Evolutionary conservation across 129 eudicot genomes (phyloP).

Genomic region (Silybum marianum): DNA sequence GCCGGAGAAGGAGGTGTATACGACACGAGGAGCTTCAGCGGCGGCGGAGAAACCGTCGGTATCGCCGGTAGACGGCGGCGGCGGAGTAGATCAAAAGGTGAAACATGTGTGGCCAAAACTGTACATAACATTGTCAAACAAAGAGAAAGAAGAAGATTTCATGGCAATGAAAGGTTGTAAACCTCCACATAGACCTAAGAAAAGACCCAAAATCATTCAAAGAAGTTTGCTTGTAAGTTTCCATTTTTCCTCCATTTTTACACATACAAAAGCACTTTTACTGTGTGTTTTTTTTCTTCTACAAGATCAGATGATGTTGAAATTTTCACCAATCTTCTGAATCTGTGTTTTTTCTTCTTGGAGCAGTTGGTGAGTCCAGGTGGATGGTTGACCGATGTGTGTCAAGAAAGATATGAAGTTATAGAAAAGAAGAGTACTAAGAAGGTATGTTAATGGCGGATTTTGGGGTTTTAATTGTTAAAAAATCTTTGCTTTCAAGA

Average conservation of each 20-base stretch:
- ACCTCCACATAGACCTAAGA: constrained; percentile 66
- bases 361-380: constrained; percentile 72
- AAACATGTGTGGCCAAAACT: constrained; percentile 58
- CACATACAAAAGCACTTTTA: constrained; percentile 2
- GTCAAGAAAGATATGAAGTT: constrained; percentile 64
- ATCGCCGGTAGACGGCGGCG: constrained; percentile 28
- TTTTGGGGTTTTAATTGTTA: not conserved
- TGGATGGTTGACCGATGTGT: constrained; percentile 59
- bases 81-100: constrained; percentile 23
- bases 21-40: constrained; percentile 31
- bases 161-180: constrained; percentile 77
- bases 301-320: constrained; percentile 5
- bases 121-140: constrained; percentile 47
- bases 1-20: constrained; percentile 46
- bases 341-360: not conserved
- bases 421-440: constrained; percentile 56
- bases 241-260: not conserved
- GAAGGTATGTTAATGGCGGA: constrained; percentile 41
- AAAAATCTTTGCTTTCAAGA: not conserved
- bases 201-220: constrained; percentile 56
- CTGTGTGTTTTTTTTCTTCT: constrained; percentile 4
- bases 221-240: constrained; percentile 58
- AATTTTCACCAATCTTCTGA: not conserved
- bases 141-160: constrained; percentile 72
- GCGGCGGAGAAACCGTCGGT: constrained; percentile 17